A percentile compares a stretch with the other conserved stretches of the same genome.
Conservation (phyloP, 1,139 yeast genomes). For the Pneumocystis sp. region DNA sequence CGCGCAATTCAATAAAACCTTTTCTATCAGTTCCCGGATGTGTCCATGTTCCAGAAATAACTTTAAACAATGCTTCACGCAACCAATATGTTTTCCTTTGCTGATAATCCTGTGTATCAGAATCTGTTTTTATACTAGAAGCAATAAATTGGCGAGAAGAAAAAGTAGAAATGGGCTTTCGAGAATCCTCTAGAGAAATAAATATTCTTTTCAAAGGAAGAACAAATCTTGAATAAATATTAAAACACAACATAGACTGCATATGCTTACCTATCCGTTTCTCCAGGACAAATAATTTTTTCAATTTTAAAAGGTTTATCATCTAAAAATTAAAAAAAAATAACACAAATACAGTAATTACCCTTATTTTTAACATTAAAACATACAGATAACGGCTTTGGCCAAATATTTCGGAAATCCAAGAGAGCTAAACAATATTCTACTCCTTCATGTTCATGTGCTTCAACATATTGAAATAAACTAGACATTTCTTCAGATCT, state of each 20-base stretch:
- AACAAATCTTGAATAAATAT: slow-evolving; percentile 34
- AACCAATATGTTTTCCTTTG: slow-evolving; percentile 66
- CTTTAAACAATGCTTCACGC: slow-evolving; percentile 45
- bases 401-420: slow-evolving; percentile 62
- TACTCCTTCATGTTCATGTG: slow-evolving; percentile 23
- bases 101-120: slow-evolving; percentile 20
- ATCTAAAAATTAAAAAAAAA: slow-evolving; percentile 4
- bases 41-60: slow-evolving; percentile 52
- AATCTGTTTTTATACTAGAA: slow-evolving; percentile 35
- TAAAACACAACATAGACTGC: neutral
- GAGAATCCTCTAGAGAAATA: slow-evolving; percentile 31
- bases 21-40: slow-evolving; percentile 19
- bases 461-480: neutral
- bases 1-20: slow-evolving; percentile 54
- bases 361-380: slow-evolving; percentile 13
- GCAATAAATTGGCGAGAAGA: slow-evolving; percentile 58
- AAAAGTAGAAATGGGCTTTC: slow-evolving; percentile 56
- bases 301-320: slow-evolving; percentile 16
- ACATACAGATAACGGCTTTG: slow-evolving; percentile 24
- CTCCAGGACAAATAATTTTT: slow-evolving; percentile 31
- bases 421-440: slow-evolving; percentile 49
- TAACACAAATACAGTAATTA: neutral
- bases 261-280: slow-evolving; percentile 24
- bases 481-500: neutral
- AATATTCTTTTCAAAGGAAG: slow-evolving; percentile 51